Evolutionary conservation across 306 rosid genomes (phyloP), one percentile per base, ranked within the genome.

Genomic region (Adenanthera pavonina): DNA sequence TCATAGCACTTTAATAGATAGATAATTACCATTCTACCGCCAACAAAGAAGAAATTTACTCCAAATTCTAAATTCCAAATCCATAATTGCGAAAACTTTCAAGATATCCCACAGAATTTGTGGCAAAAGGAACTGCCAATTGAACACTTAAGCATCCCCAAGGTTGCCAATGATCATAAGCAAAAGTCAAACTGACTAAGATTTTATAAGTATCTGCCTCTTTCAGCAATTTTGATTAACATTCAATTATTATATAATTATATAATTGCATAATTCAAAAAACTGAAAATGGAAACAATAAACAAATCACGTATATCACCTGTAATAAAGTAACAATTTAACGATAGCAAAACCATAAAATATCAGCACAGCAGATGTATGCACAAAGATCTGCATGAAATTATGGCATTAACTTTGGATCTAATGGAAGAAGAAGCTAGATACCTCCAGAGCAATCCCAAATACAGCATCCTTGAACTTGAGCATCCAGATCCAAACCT

Each of bases 381-480:
- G 59, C 61, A 60, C 16, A 68, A 6, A 65, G 74, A 69, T 33
- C 61, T 34, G 60, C 61, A 46, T 72, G 74, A 65, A 80, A 77
- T 36, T 35, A 54, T 53, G 35, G 69, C 25, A 84, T 16, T 11
- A 54, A 10, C 11, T 62, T 43, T 47, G 79, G 86, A 76, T 67
- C 38, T 53, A 54, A 82, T 83, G 61, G 65, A 40, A 76, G 38
- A 84, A 54, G 36, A 15, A 74, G 43, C 8, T 78, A 70, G 78
- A 78, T 84, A 95, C 99, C 99, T 95, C 96, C 69, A 92, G 74
- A 70, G 94, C 92, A 85, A 93, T 85, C 47, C 87, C 85, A 69
- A 92, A 87, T 76, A 95, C 88, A 43, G 89, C 91, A 85, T 95
- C 99, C 87, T 93, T 95, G 80, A 95, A 92, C 91, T 89, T 93